Conservation (phyloP, 2,329 filamentous ascomycete genomes). For the Colletotrichum sp. region DNA sequence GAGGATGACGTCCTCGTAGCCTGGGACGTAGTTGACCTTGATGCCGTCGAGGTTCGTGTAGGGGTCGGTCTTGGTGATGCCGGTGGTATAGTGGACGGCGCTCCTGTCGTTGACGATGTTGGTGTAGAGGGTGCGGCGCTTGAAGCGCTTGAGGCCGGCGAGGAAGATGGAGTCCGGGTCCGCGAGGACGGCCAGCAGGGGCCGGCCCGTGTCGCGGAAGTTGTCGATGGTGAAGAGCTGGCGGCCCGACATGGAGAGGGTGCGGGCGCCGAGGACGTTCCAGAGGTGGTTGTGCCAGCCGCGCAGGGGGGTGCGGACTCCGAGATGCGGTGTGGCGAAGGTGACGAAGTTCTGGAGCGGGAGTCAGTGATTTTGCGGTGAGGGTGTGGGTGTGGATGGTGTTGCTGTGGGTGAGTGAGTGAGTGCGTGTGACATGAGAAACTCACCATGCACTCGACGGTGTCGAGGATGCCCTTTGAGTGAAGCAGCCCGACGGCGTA, state of each 20-base stretch:
- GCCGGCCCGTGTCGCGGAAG: conserved; percentile 83
- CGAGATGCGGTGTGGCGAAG: conserved; percentile 85
- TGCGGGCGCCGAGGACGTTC: conserved; percentile 85
- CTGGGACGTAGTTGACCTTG: conserved; percentile 75
- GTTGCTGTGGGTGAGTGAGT: background rate
- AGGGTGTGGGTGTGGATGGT: background rate
- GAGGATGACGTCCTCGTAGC: conserved; percentile 77
- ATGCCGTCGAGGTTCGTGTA: conserved; percentile 72
- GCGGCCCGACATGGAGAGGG: conserved; percentile 80
- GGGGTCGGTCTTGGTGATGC: conserved; percentile 78
- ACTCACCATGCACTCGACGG: conserved; percentile 76
- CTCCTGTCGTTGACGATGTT: conserved; percentile 89
- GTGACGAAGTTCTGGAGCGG: conserved; percentile 82
- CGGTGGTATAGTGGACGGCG: conserved; percentile 83
- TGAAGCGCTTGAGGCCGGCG: conserved; percentile 76
- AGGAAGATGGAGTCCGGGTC: conserved; percentile 89
- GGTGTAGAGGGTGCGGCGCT: conserved; percentile 78
- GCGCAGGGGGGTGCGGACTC: conserved; percentile 72
- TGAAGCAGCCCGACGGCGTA: conserved; percentile 87
- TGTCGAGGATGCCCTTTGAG: conserved; percentile 79
- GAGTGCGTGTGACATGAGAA: background rate
- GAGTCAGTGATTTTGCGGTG: background rate
- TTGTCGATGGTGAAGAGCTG: conserved; percentile 88
- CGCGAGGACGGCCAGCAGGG: conserved; percentile 80
- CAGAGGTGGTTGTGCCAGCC: conserved; percentile 72